Evolutionary conservation across 2,329 filamentous ascomycete species (phyloP).

Genomic region (Lecanicillium sp.): DNA sequence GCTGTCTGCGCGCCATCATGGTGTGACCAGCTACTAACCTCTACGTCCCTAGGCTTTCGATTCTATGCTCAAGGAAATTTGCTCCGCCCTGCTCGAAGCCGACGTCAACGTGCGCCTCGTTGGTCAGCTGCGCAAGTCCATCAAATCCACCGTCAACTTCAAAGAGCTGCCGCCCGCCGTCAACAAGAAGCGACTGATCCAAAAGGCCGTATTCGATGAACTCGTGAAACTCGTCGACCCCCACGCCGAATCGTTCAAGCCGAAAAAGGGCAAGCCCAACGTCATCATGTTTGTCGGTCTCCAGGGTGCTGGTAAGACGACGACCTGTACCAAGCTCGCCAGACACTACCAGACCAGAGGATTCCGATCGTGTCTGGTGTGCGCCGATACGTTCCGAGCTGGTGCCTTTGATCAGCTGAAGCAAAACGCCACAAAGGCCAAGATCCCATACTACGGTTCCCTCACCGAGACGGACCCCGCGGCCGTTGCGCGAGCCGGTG

Average conservation of each 20-base stretch:
- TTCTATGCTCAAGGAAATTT: slow-evolving; percentile 97
- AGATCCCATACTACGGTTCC: slow-evolving; percentile 97
- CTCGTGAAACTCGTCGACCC: slow-evolving; percentile 93
- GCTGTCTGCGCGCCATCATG: too few species aligned
- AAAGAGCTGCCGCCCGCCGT: slow-evolving; percentile 83
- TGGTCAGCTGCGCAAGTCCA: slow-evolving; percentile 83
- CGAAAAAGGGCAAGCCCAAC: slow-evolving; percentile 91
- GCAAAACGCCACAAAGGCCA: slow-evolving; percentile 97
- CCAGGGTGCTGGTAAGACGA: slow-evolving; percentile 96
- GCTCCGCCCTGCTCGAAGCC: slow-evolving; percentile 87
- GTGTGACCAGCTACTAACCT: slow-evolving; percentile 1
- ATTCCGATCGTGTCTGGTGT: slow-evolving; percentile 89
- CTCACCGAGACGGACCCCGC: slow-evolving; percentile 94
- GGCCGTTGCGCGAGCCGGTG: slow-evolving; percentile 86
- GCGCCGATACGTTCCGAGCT: slow-evolving; percentile 96
- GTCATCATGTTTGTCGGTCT: slow-evolving; percentile 99
- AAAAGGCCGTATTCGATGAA: slow-evolving; percentile 96
- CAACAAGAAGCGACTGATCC: slow-evolving; percentile 97
- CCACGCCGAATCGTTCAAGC: slow-evolving; percentile 90
- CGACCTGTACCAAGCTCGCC: slow-evolving; percentile 94
- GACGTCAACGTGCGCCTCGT: slow-evolving; percentile 97
- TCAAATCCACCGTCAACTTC: slow-evolving; percentile 87
- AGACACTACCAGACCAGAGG: slow-evolving; percentile 90
- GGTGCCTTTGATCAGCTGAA: slow-evolving; percentile 98
- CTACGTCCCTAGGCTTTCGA: slow-evolving; percentile 67